These are phyloP conservation scores for Linnemannia exigua DNA, from an alignment of 192 early-diverging fungal species.

Conservation along the genomic window DNA sequence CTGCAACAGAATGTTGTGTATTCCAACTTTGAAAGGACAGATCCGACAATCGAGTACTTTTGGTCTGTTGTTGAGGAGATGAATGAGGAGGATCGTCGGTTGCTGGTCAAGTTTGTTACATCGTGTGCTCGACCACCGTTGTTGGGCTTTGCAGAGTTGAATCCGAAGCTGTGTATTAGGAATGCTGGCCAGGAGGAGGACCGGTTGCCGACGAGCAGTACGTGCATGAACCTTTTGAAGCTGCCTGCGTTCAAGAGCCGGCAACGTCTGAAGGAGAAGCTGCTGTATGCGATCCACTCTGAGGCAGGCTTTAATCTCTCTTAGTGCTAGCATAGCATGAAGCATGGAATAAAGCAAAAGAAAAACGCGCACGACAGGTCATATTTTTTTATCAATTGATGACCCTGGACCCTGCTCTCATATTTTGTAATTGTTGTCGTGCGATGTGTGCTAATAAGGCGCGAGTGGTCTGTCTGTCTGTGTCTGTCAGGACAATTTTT, in stretches of 20 bases:
- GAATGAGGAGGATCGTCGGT: slow-evolving; percentile 62
- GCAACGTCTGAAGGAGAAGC: slow-evolving; percentile 76
- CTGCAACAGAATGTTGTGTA: slow-evolving; percentile 82
- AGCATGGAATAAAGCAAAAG: neutral
- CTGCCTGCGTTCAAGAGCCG: slow-evolving; percentile 81
- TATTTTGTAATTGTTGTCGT: neutral
- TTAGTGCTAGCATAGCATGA: slow-evolving; percentile 37
- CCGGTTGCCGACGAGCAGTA: slow-evolving; percentile 85
- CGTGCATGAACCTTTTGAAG: slow-evolving; percentile 93
- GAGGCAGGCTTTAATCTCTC: slow-evolving; percentile 95
- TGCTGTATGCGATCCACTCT: slow-evolving; percentile 87
- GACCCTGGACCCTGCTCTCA: neutral
- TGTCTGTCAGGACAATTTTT: neutral
- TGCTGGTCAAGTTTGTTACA: slow-evolving; percentile 90
- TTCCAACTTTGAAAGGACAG: slow-evolving; percentile 74
- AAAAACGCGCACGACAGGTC: neutral
- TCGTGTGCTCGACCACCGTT: slow-evolving; percentile 92
- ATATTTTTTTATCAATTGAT: neutral
- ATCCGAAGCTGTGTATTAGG: slow-evolving; percentile 81
- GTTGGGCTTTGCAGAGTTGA: slow-evolving; percentile 86
- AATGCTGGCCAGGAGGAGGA: slow-evolving; percentile 76
- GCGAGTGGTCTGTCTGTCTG: neutral
- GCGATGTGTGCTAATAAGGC: neutral
- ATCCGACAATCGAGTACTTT: slow-evolving; percentile 84
- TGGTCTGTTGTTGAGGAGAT: slow-evolving; percentile 65